Evolutionary conservation across 129 eudicot species (phyloP), one percentile per base, ranked within the genome.

Genomic region (Helichrysum umbraculigerum): DNA sequence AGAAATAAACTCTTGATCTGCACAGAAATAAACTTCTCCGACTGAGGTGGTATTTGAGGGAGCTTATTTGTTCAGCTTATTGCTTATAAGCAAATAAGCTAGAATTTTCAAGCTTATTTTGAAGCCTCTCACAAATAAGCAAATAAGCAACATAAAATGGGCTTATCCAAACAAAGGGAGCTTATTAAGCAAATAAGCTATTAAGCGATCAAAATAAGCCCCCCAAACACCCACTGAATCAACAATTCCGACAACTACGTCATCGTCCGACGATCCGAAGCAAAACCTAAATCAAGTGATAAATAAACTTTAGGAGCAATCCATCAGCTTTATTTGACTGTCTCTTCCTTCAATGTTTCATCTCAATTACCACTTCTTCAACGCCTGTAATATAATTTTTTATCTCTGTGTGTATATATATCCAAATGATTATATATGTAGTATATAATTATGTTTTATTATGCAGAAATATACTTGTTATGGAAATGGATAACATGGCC

Each of bases 321-420:
- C 63, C 96, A 93, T 75, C 98, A 93, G 89, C 96, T 93, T 59
- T 86, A 90, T 71, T 89, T 90, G 67, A 90, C 96, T 5, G 97
- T 93, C 72, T 93, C 98, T 56, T 90, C 97, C 56, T 90, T 81
- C 87, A 93, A 90, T 57, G 84, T 81, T 41, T 88, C 96, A 12
- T 88, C 97, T 20, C 98, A 93, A 47, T 91, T 85, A 4, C 91
- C 92, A 6, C 97, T 90, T 52, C 97, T 93, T 42, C 96, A 93
- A 72, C 92, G 96, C 88, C 76, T 93, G 98, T 93, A 88, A 51
- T 30, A 93, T 93, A 83, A 52, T 30, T 56, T 3, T 34, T 21
- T 50, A 1, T 44, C 15, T 54, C 34, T 50, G 42, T 34, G 8
- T 57, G 8, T 58, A 20, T 21, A 20, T 8, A 2, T 19, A n/a